A percentile compares a stretch with the other conserved stretches of the same genome.
Conservation (phyloP, 2,329 filamentous ascomycete genomes). For the Neospermospora avenae region DNA sequence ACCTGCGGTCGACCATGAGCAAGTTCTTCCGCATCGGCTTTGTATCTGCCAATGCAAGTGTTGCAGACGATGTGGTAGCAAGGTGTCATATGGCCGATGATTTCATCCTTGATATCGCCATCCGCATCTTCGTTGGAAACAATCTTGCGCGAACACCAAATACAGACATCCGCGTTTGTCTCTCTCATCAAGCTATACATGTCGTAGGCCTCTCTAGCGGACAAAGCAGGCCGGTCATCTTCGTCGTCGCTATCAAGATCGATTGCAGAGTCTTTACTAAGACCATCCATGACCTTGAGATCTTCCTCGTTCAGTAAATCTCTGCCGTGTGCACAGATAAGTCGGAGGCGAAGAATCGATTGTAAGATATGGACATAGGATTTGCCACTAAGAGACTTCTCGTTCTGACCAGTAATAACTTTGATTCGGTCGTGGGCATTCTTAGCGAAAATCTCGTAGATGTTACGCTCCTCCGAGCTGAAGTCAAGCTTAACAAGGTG, state of each 20-base stretch:
- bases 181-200: conserved; percentile 83
- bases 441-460: conserved; percentile 83
- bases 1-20: conserved; percentile 41
- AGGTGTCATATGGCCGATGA: conserved; percentile 75
- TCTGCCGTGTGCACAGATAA: conserved; percentile 91
- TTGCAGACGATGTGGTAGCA: conserved; percentile 86
- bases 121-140: conserved; percentile 56
- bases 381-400: conserved; percentile 71
- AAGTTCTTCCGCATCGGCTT: conserved; percentile 47
- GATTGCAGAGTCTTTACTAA: conserved; percentile 82
- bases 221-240: conserved; percentile 52
- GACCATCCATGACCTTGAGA: conserved; percentile 72
- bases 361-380: conserved; percentile 94
- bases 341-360: conserved; percentile 81
- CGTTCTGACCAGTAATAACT: conserved; percentile 63
- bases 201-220: conserved; percentile 74
- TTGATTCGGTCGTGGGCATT: conserved; percentile 78
- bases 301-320: conserved; percentile 86
- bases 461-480: conserved; percentile 64
- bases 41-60: conserved; percentile 63
- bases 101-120: conserved; percentile 53
- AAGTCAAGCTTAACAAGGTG: conserved; percentile 73
- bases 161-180: conserved; percentile 72
- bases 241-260: conserved; percentile 75
- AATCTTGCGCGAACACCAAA: conserved; percentile 65